phyloP scores from a whole-genome alignment of 352 stramenopile genomes.

The Pythium aphanidermatum region DNA sequence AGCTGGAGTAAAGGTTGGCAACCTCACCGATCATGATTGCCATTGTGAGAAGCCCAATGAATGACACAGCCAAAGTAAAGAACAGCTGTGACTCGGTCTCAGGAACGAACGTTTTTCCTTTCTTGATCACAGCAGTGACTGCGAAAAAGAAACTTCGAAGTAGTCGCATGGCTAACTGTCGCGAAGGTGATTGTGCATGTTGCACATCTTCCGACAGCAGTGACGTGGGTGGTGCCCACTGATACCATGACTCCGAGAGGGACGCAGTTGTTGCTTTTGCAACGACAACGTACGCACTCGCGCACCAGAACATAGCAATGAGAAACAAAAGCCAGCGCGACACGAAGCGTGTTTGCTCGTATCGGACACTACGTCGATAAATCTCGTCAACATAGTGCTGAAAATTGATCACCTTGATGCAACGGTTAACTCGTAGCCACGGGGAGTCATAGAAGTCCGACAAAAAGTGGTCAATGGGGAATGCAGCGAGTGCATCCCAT shows the following conservation, averaged over 20 bases:
- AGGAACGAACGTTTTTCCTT: conserved; percentile 33
- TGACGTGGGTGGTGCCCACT: conserved; percentile 27
- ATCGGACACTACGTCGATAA: conserved; percentile 40
- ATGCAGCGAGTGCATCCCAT: conserved; percentile 34
- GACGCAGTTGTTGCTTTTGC: conserved; percentile 4
- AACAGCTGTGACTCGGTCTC: conserved; percentile 16
- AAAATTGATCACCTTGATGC: conserved; percentile 46
- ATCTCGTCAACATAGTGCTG: conserved; percentile 45
- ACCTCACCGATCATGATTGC: conserved; percentile 50
- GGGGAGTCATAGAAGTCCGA: conserved; percentile 36
- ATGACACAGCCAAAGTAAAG: conserved; percentile 38
- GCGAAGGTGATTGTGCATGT: neutral
- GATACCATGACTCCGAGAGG: conserved; percentile 23
- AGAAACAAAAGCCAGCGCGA: conserved; percentile 38
- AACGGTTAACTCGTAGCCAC: conserved; percentile 37
- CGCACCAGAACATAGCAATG: conserved; percentile 46
- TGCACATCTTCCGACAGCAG: conserved; percentile 9
- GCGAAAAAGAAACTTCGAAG: conserved; percentile 46
- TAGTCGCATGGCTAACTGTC: conserved; percentile 21
- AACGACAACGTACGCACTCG: conserved; percentile 37
- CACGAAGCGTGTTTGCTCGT: conserved; percentile 39
- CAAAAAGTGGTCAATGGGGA: conserved; percentile 51
- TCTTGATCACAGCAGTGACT: conserved; percentile 35
- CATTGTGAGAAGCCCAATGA: conserved; percentile 36
- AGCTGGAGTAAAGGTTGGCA: conserved; percentile 44